These are phyloP conservation scores for Phlebopus sp. DNA, from an alignment of 1,284 basidiomycete genomes.

Conservation along the genomic window DNA sequence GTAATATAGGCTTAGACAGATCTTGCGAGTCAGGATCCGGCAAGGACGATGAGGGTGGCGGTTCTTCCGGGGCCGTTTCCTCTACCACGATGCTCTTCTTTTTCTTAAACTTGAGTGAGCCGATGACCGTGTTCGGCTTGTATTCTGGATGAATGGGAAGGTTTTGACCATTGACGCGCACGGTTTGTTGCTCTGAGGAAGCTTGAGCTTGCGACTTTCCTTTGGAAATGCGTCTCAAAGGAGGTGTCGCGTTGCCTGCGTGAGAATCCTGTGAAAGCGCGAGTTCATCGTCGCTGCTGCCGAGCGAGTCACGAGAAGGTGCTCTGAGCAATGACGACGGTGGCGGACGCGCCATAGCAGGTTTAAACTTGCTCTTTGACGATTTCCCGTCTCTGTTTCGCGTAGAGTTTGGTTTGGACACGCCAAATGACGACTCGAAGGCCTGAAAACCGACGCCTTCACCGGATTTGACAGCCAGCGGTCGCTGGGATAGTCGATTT, in stretches of 20 bases:
- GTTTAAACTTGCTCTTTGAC: slow-evolving; percentile 15
- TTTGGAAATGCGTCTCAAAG: slow-evolving; percentile 13
- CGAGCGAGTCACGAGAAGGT: background rate
- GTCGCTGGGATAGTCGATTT: slow-evolving; percentile 27
- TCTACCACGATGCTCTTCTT: slow-evolving; percentile 8
- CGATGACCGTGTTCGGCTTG: slow-evolving; percentile 17
- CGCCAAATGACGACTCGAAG: slow-evolving; percentile 21
- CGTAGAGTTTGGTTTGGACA: slow-evolving; percentile 3
- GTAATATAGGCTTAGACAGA: slow-evolving; percentile 18
- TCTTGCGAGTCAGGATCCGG: slow-evolving; percentile 26
- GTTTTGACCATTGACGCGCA: slow-evolving; percentile 17
- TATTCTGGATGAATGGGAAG: slow-evolving; percentile 24
- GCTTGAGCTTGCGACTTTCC: background rate
- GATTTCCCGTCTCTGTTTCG: slow-evolving; percentile 1
- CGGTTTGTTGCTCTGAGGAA: slow-evolving; percentile 7
- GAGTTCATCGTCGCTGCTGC: slow-evolving; percentile 32
- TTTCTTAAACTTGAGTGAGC: slow-evolving; percentile 39
- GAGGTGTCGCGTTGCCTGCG: slow-evolving; percentile 9
- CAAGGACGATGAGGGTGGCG: slow-evolving; percentile 22
- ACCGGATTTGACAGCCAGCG: slow-evolving; percentile 25
- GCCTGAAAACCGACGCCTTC: slow-evolving; percentile 27
- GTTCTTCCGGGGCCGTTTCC: slow-evolving; percentile 8
- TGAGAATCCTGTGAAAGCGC: slow-evolving; percentile 28
- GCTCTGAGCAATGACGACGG: background rate
- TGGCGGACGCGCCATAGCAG: background rate